Conservation (phyloP, 495 filamentous ascomycete genomes). For the Neurospora sp. region DNA sequence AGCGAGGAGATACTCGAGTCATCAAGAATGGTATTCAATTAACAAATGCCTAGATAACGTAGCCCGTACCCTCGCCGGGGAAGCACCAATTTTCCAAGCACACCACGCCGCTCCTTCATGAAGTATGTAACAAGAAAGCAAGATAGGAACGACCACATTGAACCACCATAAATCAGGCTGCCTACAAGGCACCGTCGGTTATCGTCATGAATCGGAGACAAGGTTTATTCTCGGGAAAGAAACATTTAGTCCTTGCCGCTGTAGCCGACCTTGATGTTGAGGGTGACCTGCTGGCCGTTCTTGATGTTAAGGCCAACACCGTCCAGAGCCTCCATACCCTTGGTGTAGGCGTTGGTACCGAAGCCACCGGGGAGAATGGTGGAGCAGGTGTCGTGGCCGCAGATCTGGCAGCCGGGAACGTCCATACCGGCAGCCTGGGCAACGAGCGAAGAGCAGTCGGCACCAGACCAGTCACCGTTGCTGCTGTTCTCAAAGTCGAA, state of each 20-base stretch:
- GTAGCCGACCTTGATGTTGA: slow-evolving; percentile 20
- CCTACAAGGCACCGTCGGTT: slow-evolving; percentile 11
- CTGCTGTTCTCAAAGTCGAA: slow-evolving; percentile 23
- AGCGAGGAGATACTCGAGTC: not conserved
- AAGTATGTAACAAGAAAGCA: not conserved
- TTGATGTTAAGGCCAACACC: slow-evolving; percentile 27
- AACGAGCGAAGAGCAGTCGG: slow-evolving; percentile 28
- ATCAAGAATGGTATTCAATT: not conserved
- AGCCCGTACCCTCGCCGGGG: not conserved
- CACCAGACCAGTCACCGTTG: slow-evolving; percentile 29
- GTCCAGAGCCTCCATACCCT: slow-evolving; percentile 24
- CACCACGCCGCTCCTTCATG: not conserved
- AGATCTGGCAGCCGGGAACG: slow-evolving; percentile 27
- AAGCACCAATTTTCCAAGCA: not conserved
- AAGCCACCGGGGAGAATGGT: slow-evolving; percentile 22
- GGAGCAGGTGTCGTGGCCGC: slow-evolving; percentile 21
- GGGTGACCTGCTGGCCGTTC: slow-evolving; percentile 2
- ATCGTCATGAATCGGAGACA: slow-evolving; percentile 6
- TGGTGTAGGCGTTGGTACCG: slow-evolving; percentile 26
- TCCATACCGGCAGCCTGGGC: slow-evolving; percentile 19
- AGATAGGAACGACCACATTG: not conserved
- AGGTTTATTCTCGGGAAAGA: not conserved
- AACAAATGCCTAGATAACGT: not conserved
- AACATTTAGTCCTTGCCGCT: not conserved
- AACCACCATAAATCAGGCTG: not conserved